Evolutionary conservation across 208 protist genomes (phyloP).

Genomic region (Leishmania mexicana): DNA sequence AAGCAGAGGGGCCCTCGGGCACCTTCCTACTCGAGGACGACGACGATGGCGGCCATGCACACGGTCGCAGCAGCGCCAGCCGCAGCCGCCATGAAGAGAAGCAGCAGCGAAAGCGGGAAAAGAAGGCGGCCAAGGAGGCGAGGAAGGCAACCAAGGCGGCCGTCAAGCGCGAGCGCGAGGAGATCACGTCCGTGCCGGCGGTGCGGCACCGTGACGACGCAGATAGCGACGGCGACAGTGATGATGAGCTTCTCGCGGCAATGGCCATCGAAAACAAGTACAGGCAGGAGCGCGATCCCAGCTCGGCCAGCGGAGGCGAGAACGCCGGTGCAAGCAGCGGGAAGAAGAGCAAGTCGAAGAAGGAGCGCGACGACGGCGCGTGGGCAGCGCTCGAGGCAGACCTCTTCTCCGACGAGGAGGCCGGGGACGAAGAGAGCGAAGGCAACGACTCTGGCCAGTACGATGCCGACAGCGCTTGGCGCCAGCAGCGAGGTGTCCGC

Average conservation of each 20-base stretch:
- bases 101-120: constrained; percentile 20
- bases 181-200: constrained; percentile 13
- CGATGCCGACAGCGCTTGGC: not conserved
- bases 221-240: constrained; percentile 1
- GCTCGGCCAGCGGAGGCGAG: not conserved
- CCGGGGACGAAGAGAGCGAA: constrained; percentile 7
- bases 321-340: not conserved
- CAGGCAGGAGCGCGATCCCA: not conserved
- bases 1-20: not conserved
- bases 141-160: constrained; percentile 22
- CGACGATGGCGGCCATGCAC: not conserved
- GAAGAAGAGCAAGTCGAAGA: not conserved
- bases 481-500: constrained; percentile 4
- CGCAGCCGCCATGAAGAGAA: constrained; percentile 20
- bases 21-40: not conserved
- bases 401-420: constrained; percentile 24
- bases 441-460: not conserved
- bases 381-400: constrained; percentile 29
- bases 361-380: constrained; percentile 4
- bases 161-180: constrained; percentile 30
- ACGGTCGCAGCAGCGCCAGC: constrained; percentile 5
- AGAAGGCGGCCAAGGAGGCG: constrained; percentile 21
- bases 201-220: constrained; percentile 2
- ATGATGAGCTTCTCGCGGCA: constrained; percentile 14
- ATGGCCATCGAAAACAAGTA: constrained; percentile 24